These are phyloP conservation scores for Saksenaea oblongispora DNA, from an alignment of 371 early-diverging fungal species.

Conservation along the genomic window DNA sequence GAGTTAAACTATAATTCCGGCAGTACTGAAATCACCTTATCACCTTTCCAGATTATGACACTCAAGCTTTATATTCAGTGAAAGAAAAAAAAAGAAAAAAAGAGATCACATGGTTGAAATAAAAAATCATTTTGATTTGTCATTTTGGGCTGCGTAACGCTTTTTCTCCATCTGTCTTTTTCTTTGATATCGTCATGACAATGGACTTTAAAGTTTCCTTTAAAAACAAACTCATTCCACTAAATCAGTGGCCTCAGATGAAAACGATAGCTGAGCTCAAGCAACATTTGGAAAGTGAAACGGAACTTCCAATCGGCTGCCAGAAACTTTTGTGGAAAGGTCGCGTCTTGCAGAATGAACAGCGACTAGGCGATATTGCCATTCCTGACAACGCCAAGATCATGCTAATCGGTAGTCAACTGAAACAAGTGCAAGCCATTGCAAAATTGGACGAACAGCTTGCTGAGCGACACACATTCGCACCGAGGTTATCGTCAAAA, in stretches of 20 bases:
- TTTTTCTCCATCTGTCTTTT: background rate
- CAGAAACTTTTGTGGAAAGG: conserved; percentile 61
- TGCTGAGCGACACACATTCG: conserved; percentile 13
- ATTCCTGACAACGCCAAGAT: conserved; percentile 40
- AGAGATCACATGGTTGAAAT: background rate
- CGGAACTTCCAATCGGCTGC: conserved; percentile 32
- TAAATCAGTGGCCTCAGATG: conserved; percentile 21
- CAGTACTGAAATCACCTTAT: conserved; percentile 25
- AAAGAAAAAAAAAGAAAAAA: conserved; percentile 2
- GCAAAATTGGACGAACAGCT: conserved; percentile 39
- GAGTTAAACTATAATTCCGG: background rate
- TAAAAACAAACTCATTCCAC: conserved; percentile 32
- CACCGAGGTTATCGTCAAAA: conserved; percentile 7
- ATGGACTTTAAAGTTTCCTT: conserved; percentile 44
- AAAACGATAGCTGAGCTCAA: conserved; percentile 41
- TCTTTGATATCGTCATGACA: conserved; percentile 4
- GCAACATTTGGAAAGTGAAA: conserved; percentile 33
- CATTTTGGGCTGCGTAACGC: background rate
- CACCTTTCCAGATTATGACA: conserved; percentile 55
- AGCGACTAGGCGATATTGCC: conserved; percentile 11
- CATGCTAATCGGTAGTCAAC: conserved; percentile 57
- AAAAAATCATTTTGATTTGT: background rate
- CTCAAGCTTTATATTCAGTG: conserved; percentile 27
- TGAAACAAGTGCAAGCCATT: conserved; percentile 45
- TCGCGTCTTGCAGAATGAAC: conserved; percentile 34